Percentiles rank a stretch among this genome's conserved stretches.
phyloP scores from a whole-genome alignment of 176 grass and related monocot species.

The Aegilops tauschii region DNA sequence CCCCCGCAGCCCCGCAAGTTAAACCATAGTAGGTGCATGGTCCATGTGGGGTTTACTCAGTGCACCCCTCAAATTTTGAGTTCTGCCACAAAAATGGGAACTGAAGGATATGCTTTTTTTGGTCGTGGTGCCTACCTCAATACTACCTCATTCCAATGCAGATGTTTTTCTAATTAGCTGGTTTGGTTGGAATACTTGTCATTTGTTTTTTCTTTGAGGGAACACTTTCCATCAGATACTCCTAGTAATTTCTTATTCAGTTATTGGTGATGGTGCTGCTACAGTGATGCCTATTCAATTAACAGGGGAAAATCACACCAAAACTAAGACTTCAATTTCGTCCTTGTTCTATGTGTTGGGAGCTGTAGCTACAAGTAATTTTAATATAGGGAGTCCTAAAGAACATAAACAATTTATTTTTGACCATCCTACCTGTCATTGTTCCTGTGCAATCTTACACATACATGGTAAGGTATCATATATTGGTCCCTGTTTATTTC shows the following conservation, averaged over 20 bases:
- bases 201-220: not conserved
- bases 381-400: not conserved
- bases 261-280: not conserved
- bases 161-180: not conserved
- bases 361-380: not conserved
- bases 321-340: not conserved
- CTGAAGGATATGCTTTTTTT: not conserved
- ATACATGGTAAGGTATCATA: not conserved
- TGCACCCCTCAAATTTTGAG: not conserved
- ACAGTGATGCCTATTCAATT: slow-evolving; percentile 1
- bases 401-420: not conserved
- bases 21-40: not conserved
- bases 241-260: not conserved
- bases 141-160: slow-evolving; percentile 2
- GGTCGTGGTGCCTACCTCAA: not conserved
- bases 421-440: not conserved
- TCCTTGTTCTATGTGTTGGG: not conserved
- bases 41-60: not conserved
- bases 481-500: not conserved
- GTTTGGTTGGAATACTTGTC: not conserved
- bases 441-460: not conserved
- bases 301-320: not conserved
- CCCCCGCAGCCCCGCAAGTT: not conserved
- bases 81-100: not conserved
- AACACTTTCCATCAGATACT: not conserved